A percentile compares a stretch with the other conserved stretches of the same genome.
phyloP scores from a whole-genome alignment of 2,329 filamentous ascomycete genomes.

The Xylaria arbuscula region DNA sequence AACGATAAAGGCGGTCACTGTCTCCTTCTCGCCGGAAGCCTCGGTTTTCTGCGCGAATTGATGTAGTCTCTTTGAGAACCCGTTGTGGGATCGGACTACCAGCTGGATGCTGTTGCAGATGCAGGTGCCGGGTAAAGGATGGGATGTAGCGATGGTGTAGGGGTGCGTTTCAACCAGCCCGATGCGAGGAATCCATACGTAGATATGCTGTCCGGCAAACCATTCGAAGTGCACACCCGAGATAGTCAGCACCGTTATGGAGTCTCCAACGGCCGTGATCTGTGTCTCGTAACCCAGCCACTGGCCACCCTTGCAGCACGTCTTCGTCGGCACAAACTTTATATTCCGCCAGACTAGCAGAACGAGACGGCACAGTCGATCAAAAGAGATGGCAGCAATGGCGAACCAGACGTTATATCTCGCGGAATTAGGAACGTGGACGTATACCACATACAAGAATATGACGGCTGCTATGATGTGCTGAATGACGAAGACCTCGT shows the following conservation, averaged over 20 bases:
- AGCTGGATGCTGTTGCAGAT: slow-evolving; percentile 70
- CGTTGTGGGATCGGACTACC: slow-evolving; percentile 65
- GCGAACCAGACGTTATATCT: slow-evolving; percentile 74
- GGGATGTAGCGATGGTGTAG: slow-evolving; percentile 70
- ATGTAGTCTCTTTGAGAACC: slow-evolving; percentile 68
- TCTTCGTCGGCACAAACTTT: slow-evolving; percentile 54
- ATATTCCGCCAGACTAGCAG: slow-evolving; percentile 65
- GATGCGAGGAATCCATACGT: slow-evolving; percentile 68
- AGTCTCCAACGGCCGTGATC: slow-evolving; percentile 60
- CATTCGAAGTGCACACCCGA: slow-evolving; percentile 69
- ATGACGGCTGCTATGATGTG: slow-evolving; percentile 71
- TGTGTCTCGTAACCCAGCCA: slow-evolving; percentile 65
- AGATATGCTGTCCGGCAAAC: slow-evolving; percentile 70
- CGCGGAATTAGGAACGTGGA: slow-evolving; percentile 70
- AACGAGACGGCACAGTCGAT: slow-evolving; percentile 65
- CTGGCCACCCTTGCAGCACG: slow-evolving; percentile 60
- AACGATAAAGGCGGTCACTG: slow-evolving; percentile 61
- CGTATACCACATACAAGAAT: slow-evolving; percentile 71
- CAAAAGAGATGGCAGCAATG: slow-evolving; percentile 70
- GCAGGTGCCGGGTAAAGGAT: slow-evolving; percentile 61
- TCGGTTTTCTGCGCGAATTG: slow-evolving; percentile 56
- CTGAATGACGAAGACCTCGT: slow-evolving; percentile 77
- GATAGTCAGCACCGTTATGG: slow-evolving; percentile 68
- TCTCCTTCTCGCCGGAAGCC: slow-evolving; percentile 46
- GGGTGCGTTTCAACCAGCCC: slow-evolving; percentile 68